phyloP scores from a whole-genome alignment of 2,329 filamentous ascomycete genomes.

The Alternaria solani region DNA sequence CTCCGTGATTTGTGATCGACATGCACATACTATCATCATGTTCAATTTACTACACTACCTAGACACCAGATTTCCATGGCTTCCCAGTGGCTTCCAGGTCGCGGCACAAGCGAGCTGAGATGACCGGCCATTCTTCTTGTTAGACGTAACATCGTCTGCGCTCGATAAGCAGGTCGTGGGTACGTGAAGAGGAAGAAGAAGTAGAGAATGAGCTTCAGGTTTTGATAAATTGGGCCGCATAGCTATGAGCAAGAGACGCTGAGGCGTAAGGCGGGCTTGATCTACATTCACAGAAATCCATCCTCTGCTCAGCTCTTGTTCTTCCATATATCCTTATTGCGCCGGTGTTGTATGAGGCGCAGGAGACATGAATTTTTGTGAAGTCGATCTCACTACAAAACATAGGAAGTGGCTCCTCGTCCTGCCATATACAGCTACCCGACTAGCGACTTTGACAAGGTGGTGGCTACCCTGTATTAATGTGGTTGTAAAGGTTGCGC shows the following conservation, averaged over 20 bases:
- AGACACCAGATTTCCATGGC: no score
- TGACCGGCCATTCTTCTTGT: no score
- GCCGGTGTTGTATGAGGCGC: background rate
- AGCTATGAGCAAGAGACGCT: background rate
- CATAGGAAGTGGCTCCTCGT: background rate
- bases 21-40: background rate
- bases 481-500: background rate
- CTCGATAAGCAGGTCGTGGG: background rate
- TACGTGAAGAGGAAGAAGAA: background rate
- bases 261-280: background rate
- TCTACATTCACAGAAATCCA: background rate
- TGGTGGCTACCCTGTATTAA: background rate
- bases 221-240: background rate
- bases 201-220: background rate
- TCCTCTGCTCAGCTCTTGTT: background rate
- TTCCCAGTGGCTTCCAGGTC: no score
- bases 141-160: background rate
- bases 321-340: background rate
- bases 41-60: background rate
- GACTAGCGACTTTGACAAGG: background rate
- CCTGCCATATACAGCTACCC: background rate
- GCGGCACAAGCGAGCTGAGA: no score
- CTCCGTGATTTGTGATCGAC: background rate
- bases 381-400: background rate
- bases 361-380: background rate